Evolutionary conservation across 2,329 filamentous ascomycete genomes (phyloP), one percentile per base, ranked within the genome.

Genomic region (Colletotrichum sp.): DNA sequence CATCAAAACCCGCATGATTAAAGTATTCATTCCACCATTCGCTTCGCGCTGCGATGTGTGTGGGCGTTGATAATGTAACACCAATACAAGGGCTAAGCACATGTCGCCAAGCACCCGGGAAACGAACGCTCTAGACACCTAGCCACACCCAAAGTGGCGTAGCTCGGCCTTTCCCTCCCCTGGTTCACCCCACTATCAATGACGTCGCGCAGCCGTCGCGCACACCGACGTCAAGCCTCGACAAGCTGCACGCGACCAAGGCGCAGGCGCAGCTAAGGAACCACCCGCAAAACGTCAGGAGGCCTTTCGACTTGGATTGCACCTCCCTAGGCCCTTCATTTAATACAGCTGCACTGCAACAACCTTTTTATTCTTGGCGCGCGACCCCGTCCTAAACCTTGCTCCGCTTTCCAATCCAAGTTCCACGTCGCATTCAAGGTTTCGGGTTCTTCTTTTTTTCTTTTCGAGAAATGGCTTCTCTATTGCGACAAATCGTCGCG

Each of bases 401-500:
- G 63, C 70, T 76, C 69, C 73, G 73, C 70, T 76, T 61, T 32
- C n/a, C 15, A 25, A n/a, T 32, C 30, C 29, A 32, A 62, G 44
- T 62, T 22, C 29, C 11, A 63, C 59, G 32, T 71, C 49, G 59
- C 61, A 73, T 68, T 63, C 55, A 64, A 64, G 11, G 62, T 49
- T 44, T 69, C 34, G 29, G 16, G 15, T 39, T 25, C n/a, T 30
- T 15, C 1, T 29, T 30, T n/a, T 16, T 15, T 27, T 36, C 22
- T n/a, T 36, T 25, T 65, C 72, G 44, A 78, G 25, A 36, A 52
- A 92, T 93, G 95, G 90, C 94, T 71, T 95, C 93, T 27, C 86
- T 99, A 77, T 90, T 99, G 79, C 95, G 96, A 80, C 95, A 98
- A 83, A 95, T 99, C 78, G 95, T 99, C 77, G 96, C 97, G 61